A percentile compares a stretch with the other conserved stretches of the same genome.
These are phyloP conservation scores for Xylaria flabelliformis DNA, from an alignment of 495 filamentous ascomycete genomes.

Conservation along the genomic window DNA sequence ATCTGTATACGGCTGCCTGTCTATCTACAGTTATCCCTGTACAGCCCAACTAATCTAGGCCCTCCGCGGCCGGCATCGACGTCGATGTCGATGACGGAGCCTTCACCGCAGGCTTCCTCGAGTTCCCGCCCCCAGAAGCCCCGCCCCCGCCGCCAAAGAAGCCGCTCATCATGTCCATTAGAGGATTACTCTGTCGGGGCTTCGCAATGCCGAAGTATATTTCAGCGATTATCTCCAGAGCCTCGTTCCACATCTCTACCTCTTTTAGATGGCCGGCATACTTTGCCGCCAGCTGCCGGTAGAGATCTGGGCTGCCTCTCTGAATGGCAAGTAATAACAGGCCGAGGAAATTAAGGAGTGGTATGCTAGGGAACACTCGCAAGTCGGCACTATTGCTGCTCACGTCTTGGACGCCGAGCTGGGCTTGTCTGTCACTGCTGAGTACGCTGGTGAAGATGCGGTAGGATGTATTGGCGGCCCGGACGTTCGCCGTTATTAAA, in stretches of 20 bases:
- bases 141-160: constrained; percentile 78
- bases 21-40: constrained; percentile 22
- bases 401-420: constrained; percentile 79
- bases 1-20: constrained; percentile 15
- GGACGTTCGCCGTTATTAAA: constrained; percentile 86
- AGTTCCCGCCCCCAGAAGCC: constrained; percentile 46
- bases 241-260: constrained; percentile 76
- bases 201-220: constrained; percentile 97
- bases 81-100: constrained; percentile 44
- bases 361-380: constrained; percentile 83
- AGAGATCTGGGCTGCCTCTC: constrained; percentile 79
- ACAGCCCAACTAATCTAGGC: constrained; percentile 52
- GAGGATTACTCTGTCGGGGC: constrained; percentile 82
- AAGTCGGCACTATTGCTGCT: constrained; percentile 75
- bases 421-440: constrained; percentile 64
- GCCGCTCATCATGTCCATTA: constrained; percentile 97
- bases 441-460: constrained; percentile 80
- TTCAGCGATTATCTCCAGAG: constrained; percentile 85
- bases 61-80: constrained; percentile 57
- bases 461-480: constrained; percentile 82
- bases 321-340: constrained; percentile 84
- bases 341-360: constrained; percentile 90
- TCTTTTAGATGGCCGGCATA: constrained; percentile 81
- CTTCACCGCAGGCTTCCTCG: constrained; percentile 50
- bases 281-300: constrained; percentile 78